Base-by-base conservation (phyloP, 2,329 filamentous ascomycete species). In the Neoscytalidium dimidiatum region DNA sequence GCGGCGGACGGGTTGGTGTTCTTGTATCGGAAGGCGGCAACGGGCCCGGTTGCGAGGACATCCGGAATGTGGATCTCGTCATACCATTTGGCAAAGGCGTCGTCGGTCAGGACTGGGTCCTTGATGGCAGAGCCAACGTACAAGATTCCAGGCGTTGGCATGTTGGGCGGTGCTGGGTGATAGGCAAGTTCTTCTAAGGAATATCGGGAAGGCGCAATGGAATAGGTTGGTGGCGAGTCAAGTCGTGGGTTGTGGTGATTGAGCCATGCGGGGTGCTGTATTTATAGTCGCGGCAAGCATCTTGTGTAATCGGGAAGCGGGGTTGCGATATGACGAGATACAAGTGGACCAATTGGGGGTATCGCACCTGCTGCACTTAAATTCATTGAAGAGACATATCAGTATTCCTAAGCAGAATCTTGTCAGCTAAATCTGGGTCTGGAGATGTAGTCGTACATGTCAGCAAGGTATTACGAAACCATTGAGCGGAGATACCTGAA, bases 21-120 rank as follows among this genome's bases (percentile, higher is more conserved):
- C 38, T 65, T 63, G 66, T 56, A 68, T 23, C 67, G 66, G 13
- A 67, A 35, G 29, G 44, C 66, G 13, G 61, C 48, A 7, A 61
- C 46, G 7, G 64, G 48, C 2, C 33, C 66, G 49, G n/a, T 33
- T 17, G 33, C 21, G 46, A 68, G 48, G 48, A 67, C 56, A 3
- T 26, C 43, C 2, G 63, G 66, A n/a, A 67, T 31, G 31, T 64
- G 64, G 17, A 29, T 9, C 9, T 56, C 53, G 33, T 66, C 64
- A 62, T 68, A 68, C 67, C 67, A 68, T 4, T 58, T 62, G 61
- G 62, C 57, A 38, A 68, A 66, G 38, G 51, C 31, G 14, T 64
- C 65, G 7, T 62, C 46, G 21, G 61, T 62, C 1, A 68, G 31
- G 44, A 51, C 62, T 13, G 66, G 66, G 35, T 64, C 62, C 19